Evolutionary conservation across 2,329 filamentous ascomycete genomes (phyloP), one percentile per base, ranked within the genome.

Genomic region (Neospermospora avenae): DNA sequence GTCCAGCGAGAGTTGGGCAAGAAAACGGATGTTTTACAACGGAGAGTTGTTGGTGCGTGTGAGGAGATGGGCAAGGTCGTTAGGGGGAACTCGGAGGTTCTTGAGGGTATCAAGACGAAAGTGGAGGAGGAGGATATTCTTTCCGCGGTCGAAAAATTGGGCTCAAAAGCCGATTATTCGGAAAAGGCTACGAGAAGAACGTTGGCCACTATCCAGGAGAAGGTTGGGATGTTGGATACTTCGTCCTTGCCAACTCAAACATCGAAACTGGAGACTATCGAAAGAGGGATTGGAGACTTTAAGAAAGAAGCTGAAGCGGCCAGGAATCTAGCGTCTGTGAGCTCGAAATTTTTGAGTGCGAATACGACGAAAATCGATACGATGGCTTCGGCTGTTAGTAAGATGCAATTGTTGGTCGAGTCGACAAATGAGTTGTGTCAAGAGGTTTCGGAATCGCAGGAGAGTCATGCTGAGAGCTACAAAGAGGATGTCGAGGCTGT

Each of bases 1-100:
- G 55, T 64, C 14, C 60, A 68, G 53, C 49, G 66, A 22, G 66
- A 65, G 20, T 31, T 68, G 24, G 66, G 66, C 5, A 65, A 65
- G 35, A 68, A 67, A 39, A 58, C 65, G 7, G 66, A 68, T 52
- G 62, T 56, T 11, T 59, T 63, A 44, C 65, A 68, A 24, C 60
- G 66, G 14, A 59, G 58, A 31, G 45, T 68, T 16, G 53, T 63
- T 11, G 65, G 61, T 6, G 55, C 63, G 22, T 61, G 61, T 37
- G 66, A 68, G 42, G 66, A 68, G 24, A 24, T 68, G 14, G 57
- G 61, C 7, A 67, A 67, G 22, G 59, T 45, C 3, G 60, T 60
- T 20, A 55, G 61, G 35, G 61, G 25, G 14, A 61, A 53, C 14
- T 56, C 60, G 37, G 62, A 67, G 7, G 48, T 63, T 41, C 55